Evolutionary conservation across 164 flowering plant species (phyloP).

Genomic region (Vitis vinifera): DNA sequence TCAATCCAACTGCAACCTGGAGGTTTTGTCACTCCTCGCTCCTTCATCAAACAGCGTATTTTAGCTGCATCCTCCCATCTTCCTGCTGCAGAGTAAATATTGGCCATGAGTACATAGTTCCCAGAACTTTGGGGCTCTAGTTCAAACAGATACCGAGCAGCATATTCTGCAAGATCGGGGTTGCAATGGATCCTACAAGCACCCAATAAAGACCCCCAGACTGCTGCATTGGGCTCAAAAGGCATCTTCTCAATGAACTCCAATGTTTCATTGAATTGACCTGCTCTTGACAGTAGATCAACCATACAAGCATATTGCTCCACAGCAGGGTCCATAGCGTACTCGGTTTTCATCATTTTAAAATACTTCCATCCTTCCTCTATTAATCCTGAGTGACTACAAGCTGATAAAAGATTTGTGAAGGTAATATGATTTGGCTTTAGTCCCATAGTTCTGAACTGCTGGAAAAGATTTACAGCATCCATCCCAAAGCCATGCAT

Average conservation of each 20-base stretch:
- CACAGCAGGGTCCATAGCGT: conserved; percentile 26
- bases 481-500: conserved; percentile 39
- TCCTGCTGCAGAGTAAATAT: conserved; percentile 31
- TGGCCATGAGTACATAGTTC: conserved; percentile 35
- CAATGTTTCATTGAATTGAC: conserved; percentile 31
- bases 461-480: conserved; percentile 30
- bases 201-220: conserved; percentile 42
- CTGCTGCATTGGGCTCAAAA: conserved; percentile 35
- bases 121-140: conserved; percentile 34
- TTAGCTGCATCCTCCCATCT: conserved; percentile 39
- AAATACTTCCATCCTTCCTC: conserved; percentile 37
- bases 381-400: conserved; percentile 42
- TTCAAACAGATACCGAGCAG: conserved; percentile 29
- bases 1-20: conserved; percentile 53
- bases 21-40: conserved; percentile 31
- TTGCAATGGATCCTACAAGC: conserved; percentile 41
- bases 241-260: conserved; percentile 39
- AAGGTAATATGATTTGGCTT: conserved; percentile 31
- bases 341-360: conserved; percentile 28
- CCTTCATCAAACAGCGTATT: conserved; percentile 33
- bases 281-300: conserved; percentile 38
- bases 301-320: conserved; percentile 48
- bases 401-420: conserved; percentile 39
- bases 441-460: conserved; percentile 17
- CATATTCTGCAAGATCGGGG: conserved; percentile 29